Base-by-base conservation (phyloP, 192 early-diverging fungal genomes). In the Umbelopsis isabellina region DNA sequence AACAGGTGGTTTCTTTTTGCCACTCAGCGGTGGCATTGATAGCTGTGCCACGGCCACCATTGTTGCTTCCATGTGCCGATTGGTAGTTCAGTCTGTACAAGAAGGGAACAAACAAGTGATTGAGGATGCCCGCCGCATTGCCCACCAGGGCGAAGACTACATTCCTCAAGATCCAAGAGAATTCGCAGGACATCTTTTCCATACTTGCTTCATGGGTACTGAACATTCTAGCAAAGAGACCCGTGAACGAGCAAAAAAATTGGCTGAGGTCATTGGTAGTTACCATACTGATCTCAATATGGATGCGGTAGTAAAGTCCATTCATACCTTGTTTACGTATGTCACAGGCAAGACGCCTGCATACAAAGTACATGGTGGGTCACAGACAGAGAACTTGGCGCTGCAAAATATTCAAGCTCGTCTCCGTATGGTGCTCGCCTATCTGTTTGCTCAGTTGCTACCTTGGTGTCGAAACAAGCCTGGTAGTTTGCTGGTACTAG, bases 401-500 rank as follows among this genome's bases (percentile, higher is more conserved):
- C 79, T 99, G 73, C 97, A 99, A 72, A 99, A 99, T 68, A 93
- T 99, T 48, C 97, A 98, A 71, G 97, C 97, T 7, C 87, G 97
- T 30, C 84, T 94, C 49, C 87, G 97, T 49, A 99, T 99, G 97
- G 88, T 99, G 8, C 67, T 98, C 18, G 87, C 97, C 5, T 99
- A 99, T 73, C 74, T 99, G 64, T 91, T 99, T 83, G 97, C 97
- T 0, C 95, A 97, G 64, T 85, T 99, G 15, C 81, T 99, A n/a
- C 91, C 93, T 7, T 99, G 97, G 97, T 85, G 82, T 16, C 88
- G 93, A 35, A 85, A 86, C 21, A 69, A 77, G 0, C 66, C 61
- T n/a, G 91, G 88, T 0, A 86, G 89, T 5, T 78, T 99, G 67
- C 86, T 99, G 46, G 97, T 99, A 0, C 83, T 99, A 66, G 97